Conservation (phyloP, 805 yeast genomes). For the Sugiyamaella valdiviana region DNA sequence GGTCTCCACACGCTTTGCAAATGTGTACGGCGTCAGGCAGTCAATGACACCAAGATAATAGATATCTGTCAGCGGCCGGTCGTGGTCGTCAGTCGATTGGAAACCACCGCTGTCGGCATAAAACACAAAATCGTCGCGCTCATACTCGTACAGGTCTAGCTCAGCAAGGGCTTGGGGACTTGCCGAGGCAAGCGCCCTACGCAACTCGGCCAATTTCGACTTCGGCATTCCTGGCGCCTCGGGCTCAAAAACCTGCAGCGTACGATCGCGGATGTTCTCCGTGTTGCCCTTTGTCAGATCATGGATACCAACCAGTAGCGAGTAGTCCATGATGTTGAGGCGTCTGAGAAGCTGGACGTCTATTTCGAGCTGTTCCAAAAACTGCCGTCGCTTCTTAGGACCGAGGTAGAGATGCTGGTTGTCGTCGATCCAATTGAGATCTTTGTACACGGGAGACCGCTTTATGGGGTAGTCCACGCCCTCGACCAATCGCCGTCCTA, state of each 20-base stretch:
- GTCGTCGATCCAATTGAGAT: constrained; percentile 76
- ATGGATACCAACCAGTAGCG: constrained; percentile 81
- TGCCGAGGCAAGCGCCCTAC: constrained; percentile 29
- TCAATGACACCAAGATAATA: constrained; percentile 94
- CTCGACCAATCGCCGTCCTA: constrained; percentile 53
- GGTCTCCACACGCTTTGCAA: constrained; percentile 75
- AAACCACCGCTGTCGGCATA: constrained; percentile 84
- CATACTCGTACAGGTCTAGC: constrained; percentile 22
- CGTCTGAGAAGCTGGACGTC: constrained; percentile 70
- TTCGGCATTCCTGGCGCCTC: constrained; percentile 18
- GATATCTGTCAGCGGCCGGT: constrained; percentile 57
- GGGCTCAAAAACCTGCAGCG: constrained; percentile 34
- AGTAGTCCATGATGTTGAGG: constrained; percentile 92
- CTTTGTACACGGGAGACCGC: constrained; percentile 58
- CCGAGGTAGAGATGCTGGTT: constrained; percentile 67
- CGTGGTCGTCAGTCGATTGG: constrained; percentile 57
- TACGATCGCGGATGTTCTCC: constrained; percentile 32
- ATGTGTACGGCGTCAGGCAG: constrained; percentile 60
- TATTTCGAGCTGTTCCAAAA: constrained; percentile 61
- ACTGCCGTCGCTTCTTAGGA: constrained; percentile 52
- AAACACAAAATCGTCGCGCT: constrained; percentile 42
- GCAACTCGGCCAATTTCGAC: constrained; percentile 30
- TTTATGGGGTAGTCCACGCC: constrained; percentile 15
- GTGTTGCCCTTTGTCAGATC: constrained; percentile 58
- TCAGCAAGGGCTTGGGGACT: constrained; percentile 31